Evolutionary conservation across 257 asterid species (phyloP).

Genomic region (Nicotiana knightiana): DNA sequence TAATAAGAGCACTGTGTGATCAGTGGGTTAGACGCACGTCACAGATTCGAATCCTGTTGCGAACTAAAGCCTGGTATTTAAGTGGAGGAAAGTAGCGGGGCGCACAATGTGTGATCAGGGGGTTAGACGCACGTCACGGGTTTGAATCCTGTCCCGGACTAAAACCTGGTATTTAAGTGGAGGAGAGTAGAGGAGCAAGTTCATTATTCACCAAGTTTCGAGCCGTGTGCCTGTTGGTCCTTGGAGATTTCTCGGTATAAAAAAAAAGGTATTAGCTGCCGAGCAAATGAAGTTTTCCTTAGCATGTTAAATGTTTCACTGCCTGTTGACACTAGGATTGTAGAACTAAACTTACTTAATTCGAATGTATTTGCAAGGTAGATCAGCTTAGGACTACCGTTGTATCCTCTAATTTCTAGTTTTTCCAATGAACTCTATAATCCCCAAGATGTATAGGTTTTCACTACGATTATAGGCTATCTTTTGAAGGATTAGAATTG

Average conservation of each 20-base stretch:
- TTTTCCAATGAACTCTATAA: too few species aligned
- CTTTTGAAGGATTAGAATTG: too few species aligned
- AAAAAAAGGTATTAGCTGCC: not conserved
- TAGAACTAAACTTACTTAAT: not conserved
- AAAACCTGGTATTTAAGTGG: not conserved
- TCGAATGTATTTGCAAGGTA: too few species aligned
- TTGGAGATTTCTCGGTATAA: not conserved
- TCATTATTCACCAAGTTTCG: not conserved
- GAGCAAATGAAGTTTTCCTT: not conserved
- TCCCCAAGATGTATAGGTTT: too few species aligned
- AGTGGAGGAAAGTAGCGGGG: not conserved
- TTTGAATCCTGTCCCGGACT: not conserved
- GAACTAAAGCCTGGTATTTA: not conserved
- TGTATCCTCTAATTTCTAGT: too few species aligned
- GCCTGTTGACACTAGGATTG: not conserved
- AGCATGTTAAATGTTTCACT: not conserved
- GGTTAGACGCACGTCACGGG: not conserved
- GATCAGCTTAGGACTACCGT: too few species aligned
- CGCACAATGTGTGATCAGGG: not conserved
- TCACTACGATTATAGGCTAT: too few species aligned
- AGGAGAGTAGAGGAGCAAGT: not conserved
- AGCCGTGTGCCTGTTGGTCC: not conserved
- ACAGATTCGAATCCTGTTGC: not conserved
- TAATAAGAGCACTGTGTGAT: too few species aligned
- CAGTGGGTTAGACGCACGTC: not conserved